Conservation (phyloP, 495 filamentous ascomycete genomes). For the Hypoxylon lenormandii region DNA sequence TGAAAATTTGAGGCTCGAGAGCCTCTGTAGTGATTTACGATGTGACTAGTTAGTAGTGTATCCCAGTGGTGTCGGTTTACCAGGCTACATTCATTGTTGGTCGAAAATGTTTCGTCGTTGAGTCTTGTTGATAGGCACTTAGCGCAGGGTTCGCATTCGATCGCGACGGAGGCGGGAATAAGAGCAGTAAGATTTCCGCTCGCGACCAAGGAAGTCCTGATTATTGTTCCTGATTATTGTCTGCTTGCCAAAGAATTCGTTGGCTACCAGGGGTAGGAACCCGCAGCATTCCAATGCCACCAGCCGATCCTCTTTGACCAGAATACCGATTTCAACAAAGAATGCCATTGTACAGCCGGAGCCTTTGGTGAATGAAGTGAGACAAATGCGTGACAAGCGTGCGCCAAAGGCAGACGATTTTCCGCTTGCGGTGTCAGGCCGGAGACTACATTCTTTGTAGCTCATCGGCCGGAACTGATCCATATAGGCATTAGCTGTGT, state of each 20-base stretch:
- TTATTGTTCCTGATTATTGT: no score
- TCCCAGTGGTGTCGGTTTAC: conserved; percentile 15
- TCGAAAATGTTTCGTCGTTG: conserved; percentile 13
- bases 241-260: conserved; percentile 37
- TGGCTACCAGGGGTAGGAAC: conserved; percentile 27
- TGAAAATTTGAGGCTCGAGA: background rate
- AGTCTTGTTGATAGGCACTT: conserved; percentile 16
- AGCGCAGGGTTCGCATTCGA: conserved; percentile 7
- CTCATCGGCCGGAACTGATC: conserved; percentile 15
- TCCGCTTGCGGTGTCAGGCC: conserved; percentile 45
- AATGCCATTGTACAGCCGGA: conserved; percentile 38
- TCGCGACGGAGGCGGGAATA: conserved; percentile 20
- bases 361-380: conserved; percentile 21
- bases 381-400: conserved; percentile 35
- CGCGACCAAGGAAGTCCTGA: conserved; percentile 15
- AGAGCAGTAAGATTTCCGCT: conserved; percentile 21
- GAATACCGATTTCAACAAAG: conserved; percentile 48
- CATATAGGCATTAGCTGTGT: conserved; percentile 2
- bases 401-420: conserved; percentile 6
- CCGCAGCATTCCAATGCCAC: conserved; percentile 43
- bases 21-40: conserved; percentile 9
- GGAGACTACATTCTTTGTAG: conserved; percentile 36
- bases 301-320: conserved; percentile 32
- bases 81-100: conserved; percentile 27
- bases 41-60: conserved; percentile 4